These are phyloP conservation scores for Cardiospermum halicacabum DNA, from an alignment of 345 rosid genomes.

Conservation along the genomic window DNA sequence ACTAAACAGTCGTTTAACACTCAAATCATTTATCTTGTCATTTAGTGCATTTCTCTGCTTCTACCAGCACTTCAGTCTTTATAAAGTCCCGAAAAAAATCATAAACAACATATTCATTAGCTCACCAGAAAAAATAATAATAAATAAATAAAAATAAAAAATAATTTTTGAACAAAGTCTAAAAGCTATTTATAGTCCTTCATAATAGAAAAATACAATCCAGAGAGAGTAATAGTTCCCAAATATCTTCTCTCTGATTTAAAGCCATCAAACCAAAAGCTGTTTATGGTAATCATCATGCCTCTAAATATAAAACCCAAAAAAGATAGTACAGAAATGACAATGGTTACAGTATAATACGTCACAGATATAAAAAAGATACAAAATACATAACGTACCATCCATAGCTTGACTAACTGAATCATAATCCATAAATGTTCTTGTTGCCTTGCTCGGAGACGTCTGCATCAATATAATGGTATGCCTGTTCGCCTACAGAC, in stretches of 20 bases:
- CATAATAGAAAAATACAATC: not conserved
- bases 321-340: not conserved
- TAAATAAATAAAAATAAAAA: not conserved
- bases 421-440: slow-evolving; percentile 94
- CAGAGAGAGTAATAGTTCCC: not conserved
- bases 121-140: not conserved
- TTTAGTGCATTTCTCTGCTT: not conserved
- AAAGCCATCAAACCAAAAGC: not conserved
- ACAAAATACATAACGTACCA: slow-evolving; percentile 38
- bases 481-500: slow-evolving; percentile 75
- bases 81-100: not conserved
- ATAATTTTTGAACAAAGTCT: not conserved
- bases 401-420: slow-evolving; percentile 94
- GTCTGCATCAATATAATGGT: slow-evolving; percentile 90
- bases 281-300: not conserved
- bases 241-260: no score
- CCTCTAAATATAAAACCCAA: not conserved
- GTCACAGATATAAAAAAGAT: no score
- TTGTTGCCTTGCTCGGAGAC: slow-evolving; percentile 67
- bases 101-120: no score
- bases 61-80: not conserved
- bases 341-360: not conserved
- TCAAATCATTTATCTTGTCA: not conserved
- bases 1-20: not conserved
- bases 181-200: not conserved